These are phyloP conservation scores for Fusarium illudens DNA, from an alignment of 2,329 filamentous ascomycete genomes.

Conservation along the genomic window DNA sequence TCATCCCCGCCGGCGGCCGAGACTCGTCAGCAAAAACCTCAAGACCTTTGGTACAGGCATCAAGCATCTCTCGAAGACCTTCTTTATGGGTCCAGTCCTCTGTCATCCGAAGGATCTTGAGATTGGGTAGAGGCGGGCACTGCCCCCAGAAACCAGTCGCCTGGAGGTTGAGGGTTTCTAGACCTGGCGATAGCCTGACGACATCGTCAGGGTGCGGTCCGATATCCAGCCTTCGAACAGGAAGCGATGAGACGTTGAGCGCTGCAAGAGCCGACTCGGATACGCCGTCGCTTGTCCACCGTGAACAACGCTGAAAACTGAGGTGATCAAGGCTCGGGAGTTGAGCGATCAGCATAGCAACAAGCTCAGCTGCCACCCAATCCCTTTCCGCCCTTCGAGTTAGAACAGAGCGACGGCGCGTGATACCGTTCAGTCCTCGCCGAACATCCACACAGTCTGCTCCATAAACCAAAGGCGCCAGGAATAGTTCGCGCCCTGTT, in stretches of 20 bases:
- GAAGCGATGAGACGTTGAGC: background rate
- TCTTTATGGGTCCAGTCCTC: background rate
- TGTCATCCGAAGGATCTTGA: slow-evolving; percentile 3
- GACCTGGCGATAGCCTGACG: background rate
- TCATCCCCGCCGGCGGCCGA: background rate
- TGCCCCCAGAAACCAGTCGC: background rate
- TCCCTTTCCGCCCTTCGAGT: background rate
- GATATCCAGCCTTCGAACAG: slow-evolving; percentile 2
- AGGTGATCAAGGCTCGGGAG: slow-evolving; percentile 7
- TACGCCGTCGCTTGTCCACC: slow-evolving; percentile 3
- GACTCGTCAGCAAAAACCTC: slow-evolving; percentile 6
- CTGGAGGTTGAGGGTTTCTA: slow-evolving; percentile 6
- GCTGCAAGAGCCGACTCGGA: background rate
- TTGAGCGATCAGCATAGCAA: slow-evolving; percentile 10
- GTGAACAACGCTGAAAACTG: background rate
- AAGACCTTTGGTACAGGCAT: background rate
- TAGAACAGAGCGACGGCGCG: background rate
- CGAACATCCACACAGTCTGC: background rate
- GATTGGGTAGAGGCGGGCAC: background rate
- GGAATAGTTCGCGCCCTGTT: background rate
- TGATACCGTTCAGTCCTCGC: background rate
- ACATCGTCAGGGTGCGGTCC: background rate
- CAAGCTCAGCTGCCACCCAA: slow-evolving; percentile 2
- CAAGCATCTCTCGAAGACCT: background rate
- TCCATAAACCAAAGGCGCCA: background rate